phyloP scores from a whole-genome alignment of 106 monocot genomes.

The Platanthera guangdongensis region DNA sequence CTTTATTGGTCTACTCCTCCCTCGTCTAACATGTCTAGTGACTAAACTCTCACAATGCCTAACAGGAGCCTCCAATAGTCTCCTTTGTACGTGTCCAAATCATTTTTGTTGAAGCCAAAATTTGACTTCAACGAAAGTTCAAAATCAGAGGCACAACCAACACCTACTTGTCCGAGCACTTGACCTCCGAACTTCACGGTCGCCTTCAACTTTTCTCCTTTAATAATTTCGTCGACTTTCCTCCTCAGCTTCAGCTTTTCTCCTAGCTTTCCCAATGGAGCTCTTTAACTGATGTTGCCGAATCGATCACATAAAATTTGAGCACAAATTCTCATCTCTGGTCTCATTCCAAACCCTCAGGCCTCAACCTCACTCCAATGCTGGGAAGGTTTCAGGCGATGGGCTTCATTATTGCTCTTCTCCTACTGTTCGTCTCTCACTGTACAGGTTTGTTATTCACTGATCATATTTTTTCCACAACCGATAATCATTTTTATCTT shows the following conservation, averaged over 20 bases:
- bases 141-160: no score
- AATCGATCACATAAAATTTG: not conserved
- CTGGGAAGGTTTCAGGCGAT: slow-evolving; percentile 8
- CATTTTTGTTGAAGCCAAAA: no score
- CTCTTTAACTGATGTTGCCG: not conserved
- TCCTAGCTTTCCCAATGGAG: not conserved
- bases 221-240: not conserved
- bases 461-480: not conserved
- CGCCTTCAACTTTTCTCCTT: not conserved
- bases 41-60: no score
- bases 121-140: no score
- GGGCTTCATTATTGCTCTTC: slow-evolving; percentile 5
- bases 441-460: slow-evolving; percentile 10
- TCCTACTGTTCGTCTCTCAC: slow-evolving; percentile 10
- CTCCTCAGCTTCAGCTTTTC: slow-evolving; percentile 7
- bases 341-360: not conserved
- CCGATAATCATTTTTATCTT: not conserved
- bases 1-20: no score
- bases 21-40: no score
- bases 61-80: no score
- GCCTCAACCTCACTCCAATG: slow-evolving; percentile 1
- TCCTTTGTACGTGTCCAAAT: no score
- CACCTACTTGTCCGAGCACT: no score
- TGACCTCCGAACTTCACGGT: no score
- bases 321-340: not conserved